phyloP scores from a whole-genome alignment of 2,329 filamentous ascomycete genomes.

The Arthrinium phaeospermum region DNA sequence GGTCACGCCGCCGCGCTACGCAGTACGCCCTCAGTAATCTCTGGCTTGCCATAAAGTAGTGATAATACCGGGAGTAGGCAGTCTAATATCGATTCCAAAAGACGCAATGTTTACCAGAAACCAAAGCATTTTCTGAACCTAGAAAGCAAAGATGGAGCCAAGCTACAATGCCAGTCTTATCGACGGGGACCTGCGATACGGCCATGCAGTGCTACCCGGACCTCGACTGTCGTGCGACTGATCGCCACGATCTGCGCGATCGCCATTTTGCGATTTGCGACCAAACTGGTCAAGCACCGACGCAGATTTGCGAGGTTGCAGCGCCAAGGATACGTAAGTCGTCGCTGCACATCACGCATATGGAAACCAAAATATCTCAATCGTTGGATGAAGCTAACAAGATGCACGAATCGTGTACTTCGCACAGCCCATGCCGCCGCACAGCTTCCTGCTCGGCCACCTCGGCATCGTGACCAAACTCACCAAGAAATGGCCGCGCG shows the following conservation, averaged over 20 bases:
- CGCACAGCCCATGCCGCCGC: conserved; percentile 21
- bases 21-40: too few relatives aligned
- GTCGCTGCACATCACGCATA: background rate
- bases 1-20: too few relatives aligned
- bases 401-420: background rate
- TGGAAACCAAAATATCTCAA: background rate
- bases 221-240: background rate
- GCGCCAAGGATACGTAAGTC: background rate
- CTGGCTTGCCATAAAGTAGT: too few relatives aligned
- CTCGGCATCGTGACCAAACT: conserved; percentile 10
- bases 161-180: background rate
- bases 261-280: background rate
- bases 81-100: too few relatives aligned
- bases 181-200: background rate
- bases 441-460: conserved; percentile 17
- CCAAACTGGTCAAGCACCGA: background rate
- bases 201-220: background rate
- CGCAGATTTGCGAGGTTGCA: background rate
- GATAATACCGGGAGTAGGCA: too few relatives aligned
- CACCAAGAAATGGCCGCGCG: conserved; percentile 1
- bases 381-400: background rate
- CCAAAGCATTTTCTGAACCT: too few relatives aligned
- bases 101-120: too few relatives aligned
- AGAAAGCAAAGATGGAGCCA: background rate
- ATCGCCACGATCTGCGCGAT: background rate